A percentile compares a stretch with the other conserved stretches of the same genome.
Conservation (phyloP, 352 stramenopile genomes). For the Globisporangium okanoganense region DNA sequence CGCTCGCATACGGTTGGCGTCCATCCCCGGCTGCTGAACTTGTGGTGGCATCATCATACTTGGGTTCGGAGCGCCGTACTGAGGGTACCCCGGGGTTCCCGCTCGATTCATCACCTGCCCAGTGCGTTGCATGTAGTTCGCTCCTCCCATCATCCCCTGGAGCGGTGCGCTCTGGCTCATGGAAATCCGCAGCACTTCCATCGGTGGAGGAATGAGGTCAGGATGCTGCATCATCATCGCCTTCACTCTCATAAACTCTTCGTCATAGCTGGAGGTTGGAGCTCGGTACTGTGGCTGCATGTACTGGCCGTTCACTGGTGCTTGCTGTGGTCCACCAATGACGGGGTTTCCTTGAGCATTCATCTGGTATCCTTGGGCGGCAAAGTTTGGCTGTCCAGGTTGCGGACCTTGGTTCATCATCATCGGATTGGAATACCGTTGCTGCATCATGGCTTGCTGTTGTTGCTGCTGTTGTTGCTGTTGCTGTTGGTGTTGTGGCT, state of each 20-base stretch:
- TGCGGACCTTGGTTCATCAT: slow-evolving; percentile 63
- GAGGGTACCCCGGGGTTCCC: slow-evolving; percentile 41
- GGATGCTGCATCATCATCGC: slow-evolving; percentile 88
- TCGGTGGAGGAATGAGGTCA: slow-evolving; percentile 80
- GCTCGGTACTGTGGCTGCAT: slow-evolving; percentile 68
- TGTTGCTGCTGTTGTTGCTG: slow-evolving; percentile 1
- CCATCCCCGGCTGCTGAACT: slow-evolving; percentile 30
- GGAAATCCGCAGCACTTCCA: slow-evolving; percentile 84
- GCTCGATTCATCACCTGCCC: slow-evolving; percentile 60
- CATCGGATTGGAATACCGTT: slow-evolving; percentile 65
- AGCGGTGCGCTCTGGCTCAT: slow-evolving; percentile 64
- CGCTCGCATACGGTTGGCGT: slow-evolving; percentile 36
- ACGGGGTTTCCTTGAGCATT: slow-evolving; percentile 34
- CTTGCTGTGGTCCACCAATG: slow-evolving; percentile 25
- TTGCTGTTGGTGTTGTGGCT: not conserved
- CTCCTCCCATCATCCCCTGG: slow-evolving; percentile 62
- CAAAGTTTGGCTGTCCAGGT: slow-evolving; percentile 27
- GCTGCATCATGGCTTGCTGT: slow-evolving; percentile 15
- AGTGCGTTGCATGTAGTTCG: slow-evolving; percentile 64
- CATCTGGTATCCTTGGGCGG: slow-evolving; percentile 59
- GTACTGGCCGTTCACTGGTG: slow-evolving; percentile 44
- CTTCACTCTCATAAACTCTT: slow-evolving; percentile 85
- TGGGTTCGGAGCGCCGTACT: slow-evolving; percentile 51
- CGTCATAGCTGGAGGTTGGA: slow-evolving; percentile 70
- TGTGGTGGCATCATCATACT: slow-evolving; percentile 68